Evolutionary conservation across 2,329 filamentous ascomycete genomes (phyloP).

Genomic region (Alternaria sp.): DNA sequence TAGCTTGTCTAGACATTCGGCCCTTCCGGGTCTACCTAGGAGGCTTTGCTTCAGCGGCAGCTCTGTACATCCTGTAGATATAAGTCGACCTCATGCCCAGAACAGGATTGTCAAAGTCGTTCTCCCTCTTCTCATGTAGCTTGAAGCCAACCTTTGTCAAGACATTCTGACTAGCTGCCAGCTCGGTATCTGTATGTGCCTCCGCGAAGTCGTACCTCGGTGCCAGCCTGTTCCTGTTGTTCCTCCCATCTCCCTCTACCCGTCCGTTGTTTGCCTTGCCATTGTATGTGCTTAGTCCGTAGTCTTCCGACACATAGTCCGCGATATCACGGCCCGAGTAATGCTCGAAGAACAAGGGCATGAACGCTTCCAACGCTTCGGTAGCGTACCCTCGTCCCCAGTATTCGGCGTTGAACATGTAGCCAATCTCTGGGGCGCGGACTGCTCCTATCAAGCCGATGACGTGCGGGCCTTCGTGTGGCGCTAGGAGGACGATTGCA

Average conservation of each 20-base stretch:
- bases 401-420: slow-evolving; percentile 49
- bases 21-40: not conserved
- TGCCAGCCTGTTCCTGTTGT: not conserved
- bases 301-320: not conserved
- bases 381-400: slow-evolving; percentile 54
- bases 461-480: slow-evolving; percentile 32
- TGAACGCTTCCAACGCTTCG: slow-evolving; percentile 52
- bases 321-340: slow-evolving; percentile 20
- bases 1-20: not conserved
- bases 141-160: slow-evolving; percentile 64
- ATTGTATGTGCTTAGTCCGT: not conserved
- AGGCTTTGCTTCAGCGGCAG: slow-evolving; percentile 3
- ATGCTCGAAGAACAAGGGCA: slow-evolving; percentile 50
- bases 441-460: slow-evolving; percentile 53
- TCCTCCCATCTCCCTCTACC: not conserved
- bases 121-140: slow-evolving; percentile 52
- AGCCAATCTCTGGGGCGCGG: slow-evolving; percentile 51
- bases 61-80: slow-evolving; percentile 42
- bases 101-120: slow-evolving; percentile 47
- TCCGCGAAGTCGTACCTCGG: slow-evolving; percentile 39
- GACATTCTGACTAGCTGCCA: slow-evolving; percentile 63
- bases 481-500: slow-evolving; percentile 50
- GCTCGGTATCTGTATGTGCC: slow-evolving; percentile 57
- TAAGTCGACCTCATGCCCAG: slow-evolving; percentile 46
- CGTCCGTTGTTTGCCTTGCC: not conserved